A percentile compares a stretch with the other conserved stretches of the same genome.
Evolutionary conservation across 2,329 filamentous ascomycete species (phyloP).

Genomic region (Capronia epimyces): DNA sequence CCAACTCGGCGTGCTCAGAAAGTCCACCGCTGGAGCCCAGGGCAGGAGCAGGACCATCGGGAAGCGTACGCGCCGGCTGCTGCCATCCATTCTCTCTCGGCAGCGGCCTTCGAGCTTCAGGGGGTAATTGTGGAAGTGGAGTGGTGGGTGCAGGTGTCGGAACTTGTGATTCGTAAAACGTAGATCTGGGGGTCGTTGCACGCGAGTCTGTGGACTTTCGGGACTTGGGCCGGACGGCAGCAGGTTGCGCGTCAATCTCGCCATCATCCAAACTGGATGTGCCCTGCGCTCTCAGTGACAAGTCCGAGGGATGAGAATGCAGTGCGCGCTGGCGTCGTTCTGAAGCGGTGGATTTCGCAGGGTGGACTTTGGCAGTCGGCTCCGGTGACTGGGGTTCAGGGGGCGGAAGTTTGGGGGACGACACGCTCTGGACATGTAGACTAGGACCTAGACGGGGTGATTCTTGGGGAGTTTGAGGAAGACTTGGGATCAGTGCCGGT

Average conservation of each 20-base stretch:
- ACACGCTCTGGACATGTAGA: conserved; percentile 2
- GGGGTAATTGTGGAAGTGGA: conserved; percentile 22
- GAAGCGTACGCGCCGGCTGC: conserved; percentile 2
- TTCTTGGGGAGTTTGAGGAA: conserved; percentile 21
- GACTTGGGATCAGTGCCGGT: conserved; percentile 13
- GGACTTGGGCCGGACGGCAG: conserved; percentile 16
- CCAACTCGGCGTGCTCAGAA: conserved; percentile 20
- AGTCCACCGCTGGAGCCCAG: conserved; percentile 2
- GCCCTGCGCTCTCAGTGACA: conserved; percentile 17
- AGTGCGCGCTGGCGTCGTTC: conserved; percentile 25
- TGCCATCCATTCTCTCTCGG: conserved; percentile 11
- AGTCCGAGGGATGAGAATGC: conserved; percentile 26
- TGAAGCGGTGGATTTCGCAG: conserved; percentile 24
- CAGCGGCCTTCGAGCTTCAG: conserved; percentile 17
- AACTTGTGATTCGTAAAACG: conserved; percentile 20
- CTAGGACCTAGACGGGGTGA: conserved; percentile 18
- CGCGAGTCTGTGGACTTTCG: conserved; percentile 25
- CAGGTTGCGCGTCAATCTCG: conserved; percentile 13
- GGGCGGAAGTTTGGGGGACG: conserved; percentile 13
- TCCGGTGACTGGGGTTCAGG: conserved; percentile 8
- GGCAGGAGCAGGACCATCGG: conserved; percentile 11
- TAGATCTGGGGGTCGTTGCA: conserved; percentile 17
- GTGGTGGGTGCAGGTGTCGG: conserved; percentile 25
- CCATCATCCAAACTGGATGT: conserved; percentile 23
- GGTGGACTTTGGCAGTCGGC: conserved; percentile 5